Evolutionary conservation across 495 filamentous ascomycete genomes (phyloP).

Genomic region (Hypoxylon trugodes): DNA sequence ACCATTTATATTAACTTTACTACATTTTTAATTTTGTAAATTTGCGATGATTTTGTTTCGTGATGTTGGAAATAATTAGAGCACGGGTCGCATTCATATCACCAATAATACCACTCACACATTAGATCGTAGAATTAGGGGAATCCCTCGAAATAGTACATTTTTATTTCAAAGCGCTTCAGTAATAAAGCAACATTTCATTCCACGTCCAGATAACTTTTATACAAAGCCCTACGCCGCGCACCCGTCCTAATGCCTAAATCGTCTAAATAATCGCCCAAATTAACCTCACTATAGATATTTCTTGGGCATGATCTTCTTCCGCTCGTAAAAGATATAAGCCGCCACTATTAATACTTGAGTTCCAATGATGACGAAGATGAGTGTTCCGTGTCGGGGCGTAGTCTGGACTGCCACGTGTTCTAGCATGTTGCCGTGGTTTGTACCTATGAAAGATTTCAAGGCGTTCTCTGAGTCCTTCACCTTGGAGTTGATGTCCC

Average conservation of each 20-base stretch:
- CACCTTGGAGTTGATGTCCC: slow-evolving; percentile 55
- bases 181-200: slow-evolving; percentile 22
- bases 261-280: neutral
- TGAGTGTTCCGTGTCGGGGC: slow-evolving; percentile 75
- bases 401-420: slow-evolving; percentile 62
- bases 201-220: slow-evolving; percentile 36
- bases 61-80: no score
- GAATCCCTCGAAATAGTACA: slow-evolving; percentile 17
- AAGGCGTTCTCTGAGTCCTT: slow-evolving; percentile 79
- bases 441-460: slow-evolving; percentile 74
- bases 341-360: slow-evolving; percentile 73
- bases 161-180: slow-evolving; percentile 25
- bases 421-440: slow-evolving; percentile 72
- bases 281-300: slow-evolving; percentile 67
- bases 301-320: slow-evolving; percentile 86
- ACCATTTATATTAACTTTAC: no score
- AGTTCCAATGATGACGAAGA: slow-evolving; percentile 77
- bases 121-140: neutral
- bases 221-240: slow-evolving; percentile 34
- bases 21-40: no score
- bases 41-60: no score
- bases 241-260: neutral
- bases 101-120: neutral
- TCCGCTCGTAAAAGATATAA: slow-evolving; percentile 85
- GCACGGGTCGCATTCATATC: no score